A percentile compares a stretch with the other conserved stretches of the same genome.
Conservation (phyloP, 2,329 filamentous ascomycete species). For the Colletotrichum tropicicola region DNA sequence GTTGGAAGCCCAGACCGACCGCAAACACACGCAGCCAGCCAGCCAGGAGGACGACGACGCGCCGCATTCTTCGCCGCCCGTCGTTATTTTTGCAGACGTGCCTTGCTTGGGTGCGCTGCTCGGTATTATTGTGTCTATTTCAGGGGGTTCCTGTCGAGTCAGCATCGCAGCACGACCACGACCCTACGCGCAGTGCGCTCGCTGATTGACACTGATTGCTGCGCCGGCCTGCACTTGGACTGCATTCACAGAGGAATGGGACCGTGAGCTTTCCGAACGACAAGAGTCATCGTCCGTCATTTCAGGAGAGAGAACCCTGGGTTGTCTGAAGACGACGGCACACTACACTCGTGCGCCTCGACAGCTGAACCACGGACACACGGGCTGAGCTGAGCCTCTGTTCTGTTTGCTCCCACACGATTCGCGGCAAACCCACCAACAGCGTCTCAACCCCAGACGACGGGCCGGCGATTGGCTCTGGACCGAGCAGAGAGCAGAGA, state of each 20-base stretch:
- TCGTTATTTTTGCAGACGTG: no score
- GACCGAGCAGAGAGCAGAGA: not conserved
- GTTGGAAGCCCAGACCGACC: no score
- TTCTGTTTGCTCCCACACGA: conserved; percentile 7
- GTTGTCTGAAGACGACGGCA: not conserved
- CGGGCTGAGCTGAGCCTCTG: not conserved
- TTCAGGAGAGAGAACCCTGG: not conserved
- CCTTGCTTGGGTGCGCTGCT: no score
- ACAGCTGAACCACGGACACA: conserved; percentile 12
- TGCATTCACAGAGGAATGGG: no score
- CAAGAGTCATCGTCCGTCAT: not conserved
- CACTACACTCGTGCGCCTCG: conserved; percentile 8
- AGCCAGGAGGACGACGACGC: no score
- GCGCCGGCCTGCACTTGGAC: not conserved
- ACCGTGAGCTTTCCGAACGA: no score
- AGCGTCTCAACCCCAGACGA: not conserved
- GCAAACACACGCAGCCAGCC: no score
- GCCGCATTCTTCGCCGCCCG: no score
- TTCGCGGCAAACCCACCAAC: conserved; percentile 14
- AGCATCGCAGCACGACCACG: conserved; percentile 8
- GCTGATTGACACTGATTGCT: no score
- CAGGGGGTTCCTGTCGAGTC: conserved; percentile 10
- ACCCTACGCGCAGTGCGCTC: not conserved
- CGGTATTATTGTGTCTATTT: not conserved
- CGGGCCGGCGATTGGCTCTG: conserved; percentile 7